A percentile compares a stretch with the other conserved stretches of the same genome.
phyloP scores from a whole-genome alignment of 2,329 filamentous ascomycete genomes.

The Xylaria hypoxylon region DNA sequence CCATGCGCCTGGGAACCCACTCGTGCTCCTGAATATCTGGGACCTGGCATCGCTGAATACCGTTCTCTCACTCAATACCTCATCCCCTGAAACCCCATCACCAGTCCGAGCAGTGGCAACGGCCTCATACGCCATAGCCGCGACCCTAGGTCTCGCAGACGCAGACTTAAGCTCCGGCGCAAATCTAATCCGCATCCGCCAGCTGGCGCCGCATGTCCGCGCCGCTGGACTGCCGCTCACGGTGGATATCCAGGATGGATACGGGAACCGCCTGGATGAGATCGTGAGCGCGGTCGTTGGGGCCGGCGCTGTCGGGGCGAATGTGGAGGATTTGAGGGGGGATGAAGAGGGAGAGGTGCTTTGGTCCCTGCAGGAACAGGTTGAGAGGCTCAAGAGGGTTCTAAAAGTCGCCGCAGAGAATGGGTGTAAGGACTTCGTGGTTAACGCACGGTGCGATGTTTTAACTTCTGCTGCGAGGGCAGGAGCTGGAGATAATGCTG shows the following conservation, averaged over 20 bases:
- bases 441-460: slow-evolving; percentile 26
- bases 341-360: background rate
- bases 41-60: slow-evolving; percentile 19
- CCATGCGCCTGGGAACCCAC: slow-evolving; percentile 12
- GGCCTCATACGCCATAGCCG: slow-evolving; percentile 26
- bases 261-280: slow-evolving; percentile 14
- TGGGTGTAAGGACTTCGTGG: slow-evolving; percentile 20
- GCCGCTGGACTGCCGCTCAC: slow-evolving; percentile 14
- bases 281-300: slow-evolving; percentile 15
- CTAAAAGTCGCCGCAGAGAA: background rate
- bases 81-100: background rate
- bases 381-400: background rate
- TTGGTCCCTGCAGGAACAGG: slow-evolving; percentile 17
- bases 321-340: slow-evolving; percentile 22
- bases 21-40: slow-evolving; percentile 25
- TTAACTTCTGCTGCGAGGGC: background rate
- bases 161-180: slow-evolving; percentile 7
- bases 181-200: slow-evolving; percentile 18
- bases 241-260: slow-evolving; percentile 26
- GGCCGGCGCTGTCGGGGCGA: slow-evolving; percentile 19
- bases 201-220: slow-evolving; percentile 8
- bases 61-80: slow-evolving; percentile 18
- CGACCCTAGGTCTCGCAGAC: slow-evolving; percentile 13
- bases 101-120: slow-evolving; percentile 17
- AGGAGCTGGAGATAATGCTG: background rate